phyloP scores from a whole-genome alignment of 2,329 filamentous ascomycete genomes.

The Ophiostoma sp. region DNA sequence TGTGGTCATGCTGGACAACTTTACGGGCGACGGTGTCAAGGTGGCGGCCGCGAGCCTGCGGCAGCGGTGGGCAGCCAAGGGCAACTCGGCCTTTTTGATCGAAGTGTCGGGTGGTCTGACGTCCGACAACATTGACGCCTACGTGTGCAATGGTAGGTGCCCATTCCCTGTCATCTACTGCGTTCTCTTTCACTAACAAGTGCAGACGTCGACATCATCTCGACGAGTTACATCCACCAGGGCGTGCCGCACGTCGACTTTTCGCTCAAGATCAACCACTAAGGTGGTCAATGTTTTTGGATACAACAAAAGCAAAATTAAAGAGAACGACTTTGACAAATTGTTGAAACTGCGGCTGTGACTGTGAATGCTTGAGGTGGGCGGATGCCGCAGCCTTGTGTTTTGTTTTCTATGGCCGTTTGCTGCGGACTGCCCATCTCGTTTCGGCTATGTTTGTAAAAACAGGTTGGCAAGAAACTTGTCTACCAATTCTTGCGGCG shows the following conservation, averaged over 20 bases:
- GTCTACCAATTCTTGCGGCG: background rate
- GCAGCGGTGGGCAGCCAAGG: slow-evolving; percentile 73
- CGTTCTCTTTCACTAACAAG: background rate
- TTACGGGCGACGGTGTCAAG: slow-evolving; percentile 75
- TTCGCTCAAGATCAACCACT: slow-evolving; percentile 76
- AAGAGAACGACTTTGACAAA: background rate
- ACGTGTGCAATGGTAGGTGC: slow-evolving; percentile 69
- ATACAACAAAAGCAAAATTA: background rate
- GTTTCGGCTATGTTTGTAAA: background rate
- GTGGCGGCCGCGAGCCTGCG: slow-evolving; percentile 74
- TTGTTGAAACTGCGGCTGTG: background rate
- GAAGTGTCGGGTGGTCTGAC: slow-evolving; percentile 92
- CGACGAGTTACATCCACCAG: slow-evolving; percentile 95
- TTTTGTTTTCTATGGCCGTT: slow-evolving; percentile 11
- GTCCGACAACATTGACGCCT: slow-evolving; percentile 76
- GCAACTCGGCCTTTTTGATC: slow-evolving; percentile 65
- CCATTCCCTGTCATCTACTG: background rate
- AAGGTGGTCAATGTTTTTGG: background rate
- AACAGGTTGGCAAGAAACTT: background rate
- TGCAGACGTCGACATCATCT: slow-evolving; percentile 88
- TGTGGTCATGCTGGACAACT: slow-evolving; percentile 97
- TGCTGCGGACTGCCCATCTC: slow-evolving; percentile 8
- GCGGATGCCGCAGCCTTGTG: background rate
- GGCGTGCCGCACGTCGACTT: slow-evolving; percentile 93
- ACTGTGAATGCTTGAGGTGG: background rate